These are phyloP conservation scores for Thermoascus crustaceus DNA, from an alignment of 2,329 filamentous ascomycete genomes.

Conservation along the genomic window DNA sequence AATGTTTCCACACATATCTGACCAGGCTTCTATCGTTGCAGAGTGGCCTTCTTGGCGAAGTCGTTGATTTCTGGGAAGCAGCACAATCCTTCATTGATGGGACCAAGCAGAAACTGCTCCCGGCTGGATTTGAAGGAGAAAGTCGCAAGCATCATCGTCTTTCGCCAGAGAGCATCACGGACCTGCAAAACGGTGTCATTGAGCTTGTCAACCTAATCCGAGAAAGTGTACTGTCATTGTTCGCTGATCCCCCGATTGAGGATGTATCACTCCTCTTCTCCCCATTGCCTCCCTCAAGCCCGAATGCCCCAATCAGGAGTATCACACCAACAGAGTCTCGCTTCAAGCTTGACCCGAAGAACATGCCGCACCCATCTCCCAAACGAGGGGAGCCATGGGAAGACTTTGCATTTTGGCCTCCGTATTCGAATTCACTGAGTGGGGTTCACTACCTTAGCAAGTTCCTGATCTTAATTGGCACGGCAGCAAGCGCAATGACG, in stretches of 20 bases:
- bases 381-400: conserved; percentile 82
- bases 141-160: conserved; percentile 75
- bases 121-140: conserved; percentile 71
- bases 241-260: conserved; percentile 78
- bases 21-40: conserved; percentile 62
- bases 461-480: conserved; percentile 74
- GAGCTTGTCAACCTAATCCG: conserved; percentile 80
- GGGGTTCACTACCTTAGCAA: conserved; percentile 85
- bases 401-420: conserved; percentile 92
- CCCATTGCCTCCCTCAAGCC: conserved; percentile 59
- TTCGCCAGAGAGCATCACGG: conserved; percentile 58
- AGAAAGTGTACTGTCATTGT: conserved; percentile 71
- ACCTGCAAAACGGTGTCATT: conserved; percentile 67
- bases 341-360: conserved; percentile 72
- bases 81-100: conserved; percentile 85
- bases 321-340: conserved; percentile 59
- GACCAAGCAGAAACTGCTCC: conserved; percentile 69
- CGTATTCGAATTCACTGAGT: conserved; percentile 81
- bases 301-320: conserved; percentile 53
- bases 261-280: conserved; percentile 84
- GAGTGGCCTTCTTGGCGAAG: conserved; percentile 76
- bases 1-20: conserved; percentile 70
- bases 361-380: conserved; percentile 67
- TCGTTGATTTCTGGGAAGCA: conserved; percentile 90
- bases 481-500: conserved; percentile 77